Evolutionary conservation across 2,329 filamentous ascomycete species (phyloP).

Genomic region (Ceratocystiopsis sp.): DNA sequence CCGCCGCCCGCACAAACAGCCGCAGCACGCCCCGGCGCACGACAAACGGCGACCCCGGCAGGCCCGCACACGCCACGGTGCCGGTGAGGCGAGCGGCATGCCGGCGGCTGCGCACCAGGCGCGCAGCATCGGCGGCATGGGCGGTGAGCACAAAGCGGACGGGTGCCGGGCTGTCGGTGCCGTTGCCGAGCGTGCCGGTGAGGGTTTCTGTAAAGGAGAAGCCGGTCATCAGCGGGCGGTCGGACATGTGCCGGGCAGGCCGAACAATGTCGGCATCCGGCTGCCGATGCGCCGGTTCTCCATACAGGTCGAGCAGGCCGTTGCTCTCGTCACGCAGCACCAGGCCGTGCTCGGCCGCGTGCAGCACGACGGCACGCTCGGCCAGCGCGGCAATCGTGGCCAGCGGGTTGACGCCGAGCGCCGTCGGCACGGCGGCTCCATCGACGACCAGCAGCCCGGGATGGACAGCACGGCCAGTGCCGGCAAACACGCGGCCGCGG

Average conservation of each 20-base stretch:
- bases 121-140: constrained; percentile 34
- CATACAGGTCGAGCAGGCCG: constrained; percentile 35
- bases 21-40: constrained; percentile 40
- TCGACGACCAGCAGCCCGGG: constrained; percentile 44
- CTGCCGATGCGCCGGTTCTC: constrained; percentile 30
- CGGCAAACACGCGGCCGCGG: constrained; percentile 40
- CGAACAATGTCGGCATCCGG: too few species aligned
- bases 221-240: too few species aligned
- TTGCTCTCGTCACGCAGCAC: constrained; percentile 28
- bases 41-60: constrained; percentile 42
- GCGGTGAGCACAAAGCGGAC: constrained; percentile 44
- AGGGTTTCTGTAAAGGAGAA: too few species aligned
- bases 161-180: too few species aligned
- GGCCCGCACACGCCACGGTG: constrained; percentile 37
- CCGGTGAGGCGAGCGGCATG: constrained; percentile 39
- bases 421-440: constrained; percentile 41
- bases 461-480: constrained; percentile 32
- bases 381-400: constrained; percentile 54
- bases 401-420: constrained; percentile 49
- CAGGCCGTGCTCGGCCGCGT: constrained; percentile 24
- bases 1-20: constrained; percentile 36
- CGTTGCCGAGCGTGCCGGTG: too few species aligned
- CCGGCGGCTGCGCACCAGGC: constrained; percentile 27
- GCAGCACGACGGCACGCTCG: constrained; percentile 41
- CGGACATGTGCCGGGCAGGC: too few species aligned